Evolutionary conservation across 768 basidiomycete genomes (phyloP).

Genomic region (Candolleomyces eurysporus): DNA sequence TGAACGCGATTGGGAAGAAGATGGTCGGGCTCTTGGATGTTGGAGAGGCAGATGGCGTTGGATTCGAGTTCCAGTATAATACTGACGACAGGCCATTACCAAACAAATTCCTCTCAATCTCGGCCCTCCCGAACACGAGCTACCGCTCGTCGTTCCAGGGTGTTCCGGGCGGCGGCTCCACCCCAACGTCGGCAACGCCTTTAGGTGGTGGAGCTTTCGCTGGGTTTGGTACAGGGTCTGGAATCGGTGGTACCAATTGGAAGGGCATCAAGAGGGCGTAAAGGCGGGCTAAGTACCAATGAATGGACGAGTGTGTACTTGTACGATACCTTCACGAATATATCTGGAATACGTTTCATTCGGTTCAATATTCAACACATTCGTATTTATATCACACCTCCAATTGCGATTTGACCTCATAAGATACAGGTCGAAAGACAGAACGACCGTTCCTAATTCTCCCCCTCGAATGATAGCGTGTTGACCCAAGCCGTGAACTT

Average conservation of each 20-base stretch:
- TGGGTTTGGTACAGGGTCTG: constrained; percentile 24
- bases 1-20: constrained; percentile 83
- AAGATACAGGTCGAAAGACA: too few relatives aligned
- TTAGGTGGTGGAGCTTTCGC: constrained; percentile 28
- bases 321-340: not conserved
- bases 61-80: constrained; percentile 92
- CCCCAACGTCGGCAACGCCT: constrained; percentile 19
- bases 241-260: constrained; percentile 23
- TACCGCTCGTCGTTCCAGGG: constrained; percentile 66
- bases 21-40: constrained; percentile 81
- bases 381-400: too few relatives aligned
- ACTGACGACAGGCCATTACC: constrained; percentile 82
- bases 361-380: too few relatives aligned
- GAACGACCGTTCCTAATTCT: too few relatives aligned
- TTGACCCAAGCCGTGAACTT: too few relatives aligned
- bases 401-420: too few relatives aligned
- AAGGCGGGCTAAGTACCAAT: not conserved
- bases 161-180: constrained; percentile 18
- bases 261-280: constrained; percentile 17
- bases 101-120: constrained; percentile 82
- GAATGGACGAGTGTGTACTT: not conserved
- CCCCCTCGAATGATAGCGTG: too few relatives aligned
- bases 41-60: constrained; percentile 80
- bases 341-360: too few relatives aligned
- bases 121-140: constrained; percentile 62